These are phyloP conservation scores for Gamarada debralockiae DNA, from an alignment of 495 filamentous ascomycete species.

Conservation along the genomic window DNA sequence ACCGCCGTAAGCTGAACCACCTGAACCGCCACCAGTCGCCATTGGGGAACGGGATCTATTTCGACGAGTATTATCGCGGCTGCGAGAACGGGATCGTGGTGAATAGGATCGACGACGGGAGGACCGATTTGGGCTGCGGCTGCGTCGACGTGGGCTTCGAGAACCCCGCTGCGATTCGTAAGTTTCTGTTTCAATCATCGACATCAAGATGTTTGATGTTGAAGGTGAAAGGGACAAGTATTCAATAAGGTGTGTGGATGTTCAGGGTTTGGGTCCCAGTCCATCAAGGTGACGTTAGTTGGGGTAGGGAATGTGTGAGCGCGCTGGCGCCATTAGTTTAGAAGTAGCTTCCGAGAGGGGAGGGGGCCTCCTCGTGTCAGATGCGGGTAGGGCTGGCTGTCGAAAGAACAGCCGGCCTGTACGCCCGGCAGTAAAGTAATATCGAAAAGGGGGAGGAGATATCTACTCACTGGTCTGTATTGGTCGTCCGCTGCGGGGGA, in stretches of 20 bases:
- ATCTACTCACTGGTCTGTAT: too few species aligned
- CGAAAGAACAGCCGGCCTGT: too few species aligned
- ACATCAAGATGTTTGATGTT: constrained; percentile 6
- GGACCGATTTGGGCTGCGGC: constrained; percentile 42
- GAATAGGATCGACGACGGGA: constrained; percentile 86
- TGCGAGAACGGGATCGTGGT: constrained; percentile 87
- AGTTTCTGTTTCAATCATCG: constrained; percentile 34
- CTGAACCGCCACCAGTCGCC: constrained; percentile 57
- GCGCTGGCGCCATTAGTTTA: neutral
- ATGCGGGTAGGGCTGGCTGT: too few species aligned
- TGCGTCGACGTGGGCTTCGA: constrained; percentile 40
- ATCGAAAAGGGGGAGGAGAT: too few species aligned
- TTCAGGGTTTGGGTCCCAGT: neutral
- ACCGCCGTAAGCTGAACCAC: constrained; percentile 50
- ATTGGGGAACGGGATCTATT: constrained; percentile 81
- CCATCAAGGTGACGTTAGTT: neutral
- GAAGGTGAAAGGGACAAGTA: neutral
- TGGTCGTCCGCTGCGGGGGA: too few species aligned
- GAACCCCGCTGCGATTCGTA: constrained; percentile 72
- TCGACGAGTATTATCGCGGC: constrained; percentile 83
- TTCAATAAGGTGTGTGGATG: neutral
- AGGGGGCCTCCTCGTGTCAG: neutral
- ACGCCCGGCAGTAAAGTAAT: too few species aligned
- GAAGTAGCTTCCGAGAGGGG: neutral
- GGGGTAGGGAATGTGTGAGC: neutral